These are phyloP conservation scores for Xylaria scruposa DNA, from an alignment of 495 filamentous ascomycete species.

Conservation along the genomic window DNA sequence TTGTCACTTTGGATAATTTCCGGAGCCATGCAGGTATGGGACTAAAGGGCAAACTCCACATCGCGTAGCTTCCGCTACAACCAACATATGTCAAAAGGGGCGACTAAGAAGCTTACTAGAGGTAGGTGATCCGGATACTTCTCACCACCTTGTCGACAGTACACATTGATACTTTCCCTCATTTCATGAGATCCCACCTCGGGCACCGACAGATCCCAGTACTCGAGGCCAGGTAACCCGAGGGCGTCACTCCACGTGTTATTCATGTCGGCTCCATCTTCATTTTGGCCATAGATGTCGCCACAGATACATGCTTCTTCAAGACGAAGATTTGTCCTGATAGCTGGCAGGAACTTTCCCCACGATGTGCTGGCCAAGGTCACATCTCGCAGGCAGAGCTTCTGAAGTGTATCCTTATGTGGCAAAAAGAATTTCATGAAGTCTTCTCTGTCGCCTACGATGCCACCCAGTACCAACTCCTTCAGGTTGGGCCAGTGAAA, in stretches of 20 bases:
- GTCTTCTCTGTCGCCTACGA: slow-evolving; percentile 24
- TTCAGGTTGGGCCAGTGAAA: slow-evolving; percentile 25
- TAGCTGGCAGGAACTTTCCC: slow-evolving; percentile 25
- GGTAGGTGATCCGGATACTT: slow-evolving; percentile 24
- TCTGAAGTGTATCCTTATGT: slow-evolving; percentile 30
- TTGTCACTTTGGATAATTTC: background rate
- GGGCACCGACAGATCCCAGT: slow-evolving; percentile 21
- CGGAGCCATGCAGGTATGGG: background rate
- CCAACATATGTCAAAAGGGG: background rate
- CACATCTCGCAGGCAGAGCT: slow-evolving; percentile 20
- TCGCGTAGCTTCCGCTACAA: background rate
- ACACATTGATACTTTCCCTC: slow-evolving; percentile 22
- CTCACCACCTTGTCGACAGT: slow-evolving; percentile 22
- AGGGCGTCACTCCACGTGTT: background rate
- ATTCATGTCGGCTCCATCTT: slow-evolving; percentile 1
- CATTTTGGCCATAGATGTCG: slow-evolving; percentile 7
- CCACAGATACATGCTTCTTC: slow-evolving; percentile 24
- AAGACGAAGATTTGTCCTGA: slow-evolving; percentile 27
- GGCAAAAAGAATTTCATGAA: slow-evolving; percentile 22
- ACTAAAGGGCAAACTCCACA: background rate
- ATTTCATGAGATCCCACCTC: background rate
- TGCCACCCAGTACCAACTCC: slow-evolving; percentile 16
- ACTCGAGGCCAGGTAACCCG: background rate
- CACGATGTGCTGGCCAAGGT: slow-evolving; percentile 28
- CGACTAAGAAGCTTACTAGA: slow-evolving; percentile 12